Conservation (phyloP, 768 basidiomycete species). For the Serendipita sp. region DNA sequence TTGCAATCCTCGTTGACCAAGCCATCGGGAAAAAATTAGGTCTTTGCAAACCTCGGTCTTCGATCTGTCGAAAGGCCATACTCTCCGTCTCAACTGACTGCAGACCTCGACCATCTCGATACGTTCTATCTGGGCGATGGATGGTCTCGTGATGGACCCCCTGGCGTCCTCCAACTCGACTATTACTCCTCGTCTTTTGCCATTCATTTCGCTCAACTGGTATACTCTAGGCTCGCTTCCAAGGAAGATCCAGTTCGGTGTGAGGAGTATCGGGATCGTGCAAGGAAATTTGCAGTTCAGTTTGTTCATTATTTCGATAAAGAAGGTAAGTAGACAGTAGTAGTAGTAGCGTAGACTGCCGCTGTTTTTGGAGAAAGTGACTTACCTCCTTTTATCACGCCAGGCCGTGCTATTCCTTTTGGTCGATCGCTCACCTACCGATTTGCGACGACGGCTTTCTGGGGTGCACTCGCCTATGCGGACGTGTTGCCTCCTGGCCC, state of each 20-base stretch:
- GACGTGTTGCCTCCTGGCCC: conserved; percentile 53
- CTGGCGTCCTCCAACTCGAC: conserved; percentile 61
- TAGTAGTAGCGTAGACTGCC: too few species aligned
- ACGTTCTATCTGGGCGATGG: conserved; percentile 64
- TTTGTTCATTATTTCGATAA: conserved; percentile 64
- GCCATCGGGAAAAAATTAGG: conserved; percentile 23
- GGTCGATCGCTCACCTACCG: conserved; percentile 62
- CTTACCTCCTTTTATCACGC: background rate
- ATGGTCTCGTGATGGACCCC: conserved; percentile 65
- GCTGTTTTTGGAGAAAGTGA: too few species aligned
- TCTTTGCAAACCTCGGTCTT: conserved; percentile 61
- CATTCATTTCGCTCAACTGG: conserved; percentile 58
- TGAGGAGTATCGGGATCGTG: conserved; percentile 48
- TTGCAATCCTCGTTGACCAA: background rate
- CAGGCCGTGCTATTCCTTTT: conserved; percentile 60
- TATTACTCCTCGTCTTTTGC: conserved; percentile 70
- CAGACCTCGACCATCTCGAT: conserved; percentile 59
- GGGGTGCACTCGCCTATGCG: conserved; percentile 58
- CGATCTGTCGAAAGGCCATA: conserved; percentile 41
- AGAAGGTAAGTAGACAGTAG: conserved; percentile 33
- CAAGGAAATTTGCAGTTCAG: conserved; percentile 45
- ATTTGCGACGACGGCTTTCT: conserved; percentile 70
- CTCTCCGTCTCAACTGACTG: conserved; percentile 45
- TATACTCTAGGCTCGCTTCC: conserved; percentile 50
- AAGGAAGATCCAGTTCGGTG: conserved; percentile 47